Base-by-base conservation (phyloP, 169 alveolate genomes). In the Eimeria acervulina region DNA sequence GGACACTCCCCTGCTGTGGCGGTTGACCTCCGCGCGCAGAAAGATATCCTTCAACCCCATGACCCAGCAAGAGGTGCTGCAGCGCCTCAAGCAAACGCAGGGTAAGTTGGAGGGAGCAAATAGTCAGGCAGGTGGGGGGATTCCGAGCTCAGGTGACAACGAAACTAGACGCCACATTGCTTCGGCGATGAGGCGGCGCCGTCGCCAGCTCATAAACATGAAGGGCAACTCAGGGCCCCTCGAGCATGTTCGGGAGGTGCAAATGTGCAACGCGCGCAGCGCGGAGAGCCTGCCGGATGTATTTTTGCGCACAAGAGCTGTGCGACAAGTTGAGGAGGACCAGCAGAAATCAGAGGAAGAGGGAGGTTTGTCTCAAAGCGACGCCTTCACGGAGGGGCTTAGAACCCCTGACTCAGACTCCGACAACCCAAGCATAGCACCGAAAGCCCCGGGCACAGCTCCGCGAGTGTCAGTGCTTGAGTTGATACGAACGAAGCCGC, bases 401-500 rank as follows among this genome's bases (percentile, higher is more conserved):
- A 66, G 84, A 84, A 38, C 90, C 19, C 78, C 93, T 63, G 93
- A 59, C 28, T 52, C 90, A 23, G 93, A 80, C 40, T 61, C 93
- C 17, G 94, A 87, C 42, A 83, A 89, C 70, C 74, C 66, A 15
- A n/a, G 52, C n/a, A 23, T 55, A 19, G 38, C 95, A 52, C 38
- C 96, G 23, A 47, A 88, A n/a, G 61, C 94, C 76, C 94, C 89
- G 17, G 94, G 81, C 3, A 38, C 94, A 23, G 91, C 87, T 15
- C 95, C 72, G 44, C 95, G 96, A 1, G 94, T 91, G 61, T 84
- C 98, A 36, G 96, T 98, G 40, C 76, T 97, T 44, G 97, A 96
- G 70, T 33, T 88, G 44, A 94, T 96, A 38, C 61, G 89, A 59
- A 88, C 83, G 83, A 96, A 95, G 80, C 97, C 98, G 42, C 96